Base-by-base conservation (phyloP, 2,329 filamentous ascomycete genomes). In the Diaporthe eres region DNA sequence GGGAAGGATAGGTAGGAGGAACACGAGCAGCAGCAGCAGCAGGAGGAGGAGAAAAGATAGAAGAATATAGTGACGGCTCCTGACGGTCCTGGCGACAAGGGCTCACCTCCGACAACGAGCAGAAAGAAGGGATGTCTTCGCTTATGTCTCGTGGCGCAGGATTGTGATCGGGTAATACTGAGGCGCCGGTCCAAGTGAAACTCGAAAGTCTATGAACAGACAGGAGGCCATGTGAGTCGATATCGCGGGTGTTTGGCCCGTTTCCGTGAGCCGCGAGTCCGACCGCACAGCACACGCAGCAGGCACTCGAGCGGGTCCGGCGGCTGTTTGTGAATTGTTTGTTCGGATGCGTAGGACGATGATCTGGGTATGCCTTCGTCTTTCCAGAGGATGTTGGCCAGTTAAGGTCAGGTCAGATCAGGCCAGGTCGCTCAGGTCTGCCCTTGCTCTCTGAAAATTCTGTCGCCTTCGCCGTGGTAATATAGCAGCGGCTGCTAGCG, bases 141-240 rank as follows among this genome's bases (percentile, higher is more conserved):
- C 65, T 70, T 70, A 55, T 70, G 49, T 70, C 65, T 42, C 49
- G 65, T 70, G 65, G 65, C 65, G 65, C 65, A 31, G 65, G 49
- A 55, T 28, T 22, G 65, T 34, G 34, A 55, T 39, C 49, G 65
- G 65, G 65, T 55, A 55, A 55, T 70, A 55, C 34, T 70, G 65
- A 70, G 65, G 65, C 49, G 65, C 42, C 34, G 65, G 49, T 70
- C 65, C 65, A 70, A 70, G 65, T 70, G 65, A 70, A 70, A 70
- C 65, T 70, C 65, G 49, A 42, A 70, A 70, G 65, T 70, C 65
- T 55, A 70, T 70, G 65, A 55, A 70, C 65, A 70, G 65, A 70
- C 65, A 70, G 65, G 49, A 70, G 65, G 65, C 65, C 34, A 70
- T 53, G 65, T 70, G 65, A 70, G 49, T 53, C 65, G 65, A 70